A percentile compares a stretch with the other conserved stretches of the same genome.
phyloP scores from a whole-genome alignment of 345 rosid species.

The Gossypium anomalum region DNA sequence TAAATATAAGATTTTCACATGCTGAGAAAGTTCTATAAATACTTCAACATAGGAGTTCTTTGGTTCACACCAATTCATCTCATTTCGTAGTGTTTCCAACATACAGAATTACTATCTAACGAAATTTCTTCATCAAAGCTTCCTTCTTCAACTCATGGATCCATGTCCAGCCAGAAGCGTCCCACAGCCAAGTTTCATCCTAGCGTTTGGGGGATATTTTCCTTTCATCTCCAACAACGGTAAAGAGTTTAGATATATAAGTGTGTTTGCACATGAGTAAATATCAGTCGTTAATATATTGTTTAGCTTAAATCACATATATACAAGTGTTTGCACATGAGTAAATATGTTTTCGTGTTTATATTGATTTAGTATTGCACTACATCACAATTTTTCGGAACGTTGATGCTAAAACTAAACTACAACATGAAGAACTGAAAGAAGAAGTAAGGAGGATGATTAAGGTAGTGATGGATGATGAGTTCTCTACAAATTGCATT shows the following conservation, averaged over 20 bases:
- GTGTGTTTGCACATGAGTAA: too few relatives aligned
- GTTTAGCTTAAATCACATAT: too few relatives aligned
- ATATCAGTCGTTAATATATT: too few relatives aligned
- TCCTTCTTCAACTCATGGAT: background rate
- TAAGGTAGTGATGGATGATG: background rate
- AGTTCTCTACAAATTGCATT: background rate
- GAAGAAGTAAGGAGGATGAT: constrained; percentile 26
- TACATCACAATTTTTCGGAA: background rate
- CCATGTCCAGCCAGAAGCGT: background rate
- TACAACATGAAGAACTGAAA: constrained; percentile 3
- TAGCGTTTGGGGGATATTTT: background rate
- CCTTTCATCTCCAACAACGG: background rate
- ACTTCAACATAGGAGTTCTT: background rate
- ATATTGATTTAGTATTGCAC: too few relatives aligned
- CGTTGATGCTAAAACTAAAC: background rate
- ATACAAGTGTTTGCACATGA: too few relatives aligned
- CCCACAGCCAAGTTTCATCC: constrained; percentile 3
- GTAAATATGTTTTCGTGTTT: too few relatives aligned
- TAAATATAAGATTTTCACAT: too few relatives aligned
- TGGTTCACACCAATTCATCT: background rate
- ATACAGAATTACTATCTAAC: background rate
- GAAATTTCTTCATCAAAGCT: background rate
- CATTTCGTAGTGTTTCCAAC: background rate
- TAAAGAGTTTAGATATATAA: background rate
- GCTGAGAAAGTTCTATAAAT: background rate